Evolutionary conservation across 176 grass and related monocot species (phyloP).

Genomic region (Paspalum notatum): DNA sequence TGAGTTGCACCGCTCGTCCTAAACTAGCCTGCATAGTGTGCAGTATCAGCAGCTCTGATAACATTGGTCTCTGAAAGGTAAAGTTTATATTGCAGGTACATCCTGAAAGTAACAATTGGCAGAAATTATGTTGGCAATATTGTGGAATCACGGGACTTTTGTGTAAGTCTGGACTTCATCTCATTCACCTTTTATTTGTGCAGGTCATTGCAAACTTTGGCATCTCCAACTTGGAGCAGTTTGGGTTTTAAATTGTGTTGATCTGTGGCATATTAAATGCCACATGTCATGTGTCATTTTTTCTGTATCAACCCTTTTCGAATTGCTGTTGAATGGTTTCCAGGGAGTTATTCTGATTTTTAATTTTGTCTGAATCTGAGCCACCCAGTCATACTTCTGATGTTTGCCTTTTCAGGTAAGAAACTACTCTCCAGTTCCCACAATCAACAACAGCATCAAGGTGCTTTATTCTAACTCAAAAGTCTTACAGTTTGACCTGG

Average conservation of each 20-base stretch:
- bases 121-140: constrained; percentile 88
- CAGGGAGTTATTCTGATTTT: neutral
- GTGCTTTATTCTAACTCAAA: constrained; percentile 39
- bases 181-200: constrained; percentile 11
- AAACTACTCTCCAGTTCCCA: constrained; percentile 79
- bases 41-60: constrained; percentile 13
- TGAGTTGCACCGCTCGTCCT: neutral
- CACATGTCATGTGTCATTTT: constrained; percentile 2
- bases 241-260: neutral
- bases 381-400: neutral
- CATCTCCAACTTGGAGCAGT: neutral
- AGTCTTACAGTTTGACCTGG: neutral
- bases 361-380: neutral
- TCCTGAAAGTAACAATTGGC: constrained; percentile 85
- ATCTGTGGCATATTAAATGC: neutral
- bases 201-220: neutral
- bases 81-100: constrained; percentile 63
- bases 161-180: constrained; percentile 57
- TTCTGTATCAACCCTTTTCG: neutral
- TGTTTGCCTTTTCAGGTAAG: constrained; percentile 63
- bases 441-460: constrained; percentile 98
- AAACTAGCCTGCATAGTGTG: constrained; percentile 3
- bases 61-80: neutral
- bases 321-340: neutral
- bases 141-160: constrained; percentile 77